Evolutionary conservation across 345 rosid genomes (phyloP).

Genomic region (Rhodomyrtus tomentosa): DNA sequence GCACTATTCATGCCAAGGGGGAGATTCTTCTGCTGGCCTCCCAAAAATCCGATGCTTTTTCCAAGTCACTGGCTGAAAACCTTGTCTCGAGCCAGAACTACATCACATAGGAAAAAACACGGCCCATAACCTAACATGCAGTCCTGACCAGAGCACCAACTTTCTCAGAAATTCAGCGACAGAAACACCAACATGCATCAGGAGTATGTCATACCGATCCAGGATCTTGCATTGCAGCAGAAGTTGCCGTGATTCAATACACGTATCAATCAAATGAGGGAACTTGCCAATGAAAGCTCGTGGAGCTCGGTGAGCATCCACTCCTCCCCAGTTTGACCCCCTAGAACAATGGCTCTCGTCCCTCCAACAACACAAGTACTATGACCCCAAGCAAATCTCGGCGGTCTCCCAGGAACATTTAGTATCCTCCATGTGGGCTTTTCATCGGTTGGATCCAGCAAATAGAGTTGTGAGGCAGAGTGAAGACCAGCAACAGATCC

Average conservation of each 20-base stretch:
- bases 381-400: slow-evolving; percentile 91
- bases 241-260: not conserved
- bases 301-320: slow-evolving; percentile 93
- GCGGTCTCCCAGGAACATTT: slow-evolving; percentile 75
- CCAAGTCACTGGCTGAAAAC: slow-evolving; percentile 12
- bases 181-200: not conserved
- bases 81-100: slow-evolving; percentile 16
- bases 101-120: slow-evolving; percentile 7
- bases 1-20: not conserved
- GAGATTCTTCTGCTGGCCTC: slow-evolving; percentile 1
- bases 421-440: slow-evolving; percentile 85
- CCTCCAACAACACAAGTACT: slow-evolving; percentile 92
- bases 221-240: not conserved
- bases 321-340: slow-evolving; percentile 90
- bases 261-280: slow-evolving; percentile 23
- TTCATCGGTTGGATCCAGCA: slow-evolving; percentile 80
- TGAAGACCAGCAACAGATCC: slow-evolving; percentile 89
- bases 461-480: slow-evolving; percentile 83
- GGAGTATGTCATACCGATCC: not conserved
- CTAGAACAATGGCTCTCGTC: slow-evolving; percentile 74
- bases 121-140: slow-evolving; percentile 1
- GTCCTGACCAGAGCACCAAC: slow-evolving; percentile 1
- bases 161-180: not conserved
- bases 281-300: slow-evolving; percentile 61
- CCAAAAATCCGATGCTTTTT: slow-evolving; percentile 12